A percentile compares a stretch with the other conserved stretches of the same genome.
phyloP scores from a whole-genome alignment of 306 rosid genomes.

The Comarum palustre region DNA sequence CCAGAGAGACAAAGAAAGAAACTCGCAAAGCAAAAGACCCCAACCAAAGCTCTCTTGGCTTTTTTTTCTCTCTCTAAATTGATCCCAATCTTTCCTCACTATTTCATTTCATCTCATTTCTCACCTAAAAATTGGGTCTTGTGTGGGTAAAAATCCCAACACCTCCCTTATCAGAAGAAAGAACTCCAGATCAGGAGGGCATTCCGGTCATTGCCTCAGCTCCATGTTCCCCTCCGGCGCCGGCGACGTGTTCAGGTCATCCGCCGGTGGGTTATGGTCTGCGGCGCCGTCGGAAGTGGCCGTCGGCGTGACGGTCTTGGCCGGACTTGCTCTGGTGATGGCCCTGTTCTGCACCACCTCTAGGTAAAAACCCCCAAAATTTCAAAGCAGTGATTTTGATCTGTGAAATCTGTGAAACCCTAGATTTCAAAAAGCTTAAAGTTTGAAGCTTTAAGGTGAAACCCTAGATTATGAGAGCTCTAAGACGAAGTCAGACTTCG shows the following conservation, averaged over 20 bases:
- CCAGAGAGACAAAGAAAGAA: slow-evolving; percentile 30
- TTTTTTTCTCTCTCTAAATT: slow-evolving; percentile 13
- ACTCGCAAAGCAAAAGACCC: slow-evolving; percentile 17
- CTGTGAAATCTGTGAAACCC: slow-evolving; percentile 24
- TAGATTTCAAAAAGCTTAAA: slow-evolving; percentile 6
- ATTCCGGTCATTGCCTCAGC: slow-evolving; percentile 30
- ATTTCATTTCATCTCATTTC: not conserved
- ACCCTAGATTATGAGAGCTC: slow-evolving; percentile 77
- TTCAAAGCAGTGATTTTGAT: not conserved
- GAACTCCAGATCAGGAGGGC: slow-evolving; percentile 28
- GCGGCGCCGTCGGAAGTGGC: slow-evolving; percentile 39
- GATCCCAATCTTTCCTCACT: not conserved
- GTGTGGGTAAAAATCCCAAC: not conserved
- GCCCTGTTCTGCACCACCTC: slow-evolving; percentile 60
- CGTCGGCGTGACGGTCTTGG: slow-evolving; percentile 63
- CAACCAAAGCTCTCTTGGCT: slow-evolving; percentile 23
- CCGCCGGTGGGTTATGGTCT: slow-evolving; percentile 38
- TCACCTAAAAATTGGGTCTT: slow-evolving; percentile 2
- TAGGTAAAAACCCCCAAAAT: slow-evolving; percentile 51
- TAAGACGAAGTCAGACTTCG: slow-evolving; percentile 81
- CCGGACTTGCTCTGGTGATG: slow-evolving; percentile 57
- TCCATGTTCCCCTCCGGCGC: slow-evolving; percentile 59
- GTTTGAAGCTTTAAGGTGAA: not conserved
- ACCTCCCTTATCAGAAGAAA: too few relatives aligned
- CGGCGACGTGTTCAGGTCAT: slow-evolving; percentile 39